phyloP scores from a whole-genome alignment of 805 yeast genomes.

The Suhomyces pyralidae region DNA sequence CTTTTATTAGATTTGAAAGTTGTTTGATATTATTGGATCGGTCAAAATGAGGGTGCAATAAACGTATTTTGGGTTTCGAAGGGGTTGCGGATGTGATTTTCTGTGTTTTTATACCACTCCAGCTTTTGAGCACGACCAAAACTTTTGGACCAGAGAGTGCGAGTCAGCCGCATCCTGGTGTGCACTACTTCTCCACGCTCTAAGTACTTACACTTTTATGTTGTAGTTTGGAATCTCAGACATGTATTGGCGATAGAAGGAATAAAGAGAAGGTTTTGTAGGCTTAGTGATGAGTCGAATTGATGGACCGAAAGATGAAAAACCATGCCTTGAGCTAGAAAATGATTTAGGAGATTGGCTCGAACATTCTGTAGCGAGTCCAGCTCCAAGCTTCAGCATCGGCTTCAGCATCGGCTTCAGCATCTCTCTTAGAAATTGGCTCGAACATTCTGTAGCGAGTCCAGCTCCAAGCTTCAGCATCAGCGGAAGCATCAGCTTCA shows the following conservation, averaged over 20 bases:
- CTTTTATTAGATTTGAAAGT: no score
- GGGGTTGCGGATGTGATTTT: no score
- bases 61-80: no score
- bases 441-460: slow-evolving; percentile 3
- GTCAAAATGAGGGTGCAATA: background rate
- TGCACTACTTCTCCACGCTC: background rate
- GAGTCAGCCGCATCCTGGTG: background rate
- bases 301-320: background rate
- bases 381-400: slow-evolving; percentile 8
- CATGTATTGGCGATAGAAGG: background rate
- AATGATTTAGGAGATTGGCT: slow-evolving; percentile 1
- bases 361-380: slow-evolving; percentile 5
- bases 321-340: background rate
- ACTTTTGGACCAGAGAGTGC: background rate
- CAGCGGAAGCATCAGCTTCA: slow-evolving; percentile 5
- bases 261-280: background rate
- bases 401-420: slow-evolving; percentile 11
- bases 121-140: no score
- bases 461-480: slow-evolving; percentile 2
- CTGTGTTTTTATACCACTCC: no score
- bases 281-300: background rate
- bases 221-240: background rate
- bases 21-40: no score
- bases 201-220: background rate
- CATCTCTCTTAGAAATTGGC: slow-evolving; percentile 11